Evolutionary conservation across 331 rosid species (phyloP).

Genomic region (Malus hybrid): DNA sequence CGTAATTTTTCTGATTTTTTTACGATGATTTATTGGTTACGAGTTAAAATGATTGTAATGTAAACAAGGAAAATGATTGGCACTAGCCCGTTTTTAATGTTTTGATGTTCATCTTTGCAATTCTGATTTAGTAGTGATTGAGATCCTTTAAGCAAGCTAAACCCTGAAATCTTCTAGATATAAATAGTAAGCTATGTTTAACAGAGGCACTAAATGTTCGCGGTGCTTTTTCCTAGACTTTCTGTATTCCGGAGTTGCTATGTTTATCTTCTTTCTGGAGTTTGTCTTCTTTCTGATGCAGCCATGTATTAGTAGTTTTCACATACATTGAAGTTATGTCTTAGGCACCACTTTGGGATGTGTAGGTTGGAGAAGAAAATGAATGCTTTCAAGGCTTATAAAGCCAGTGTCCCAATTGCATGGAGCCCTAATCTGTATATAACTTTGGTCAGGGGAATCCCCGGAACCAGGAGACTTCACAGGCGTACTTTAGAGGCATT

Average conservation of each 20-base stretch:
- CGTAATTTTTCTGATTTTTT: neutral
- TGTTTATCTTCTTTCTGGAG: neutral
- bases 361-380: conserved; percentile 47
- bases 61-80: neutral
- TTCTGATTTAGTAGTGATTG: neutral
- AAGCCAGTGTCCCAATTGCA: conserved; percentile 69
- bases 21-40: neutral
- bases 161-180: neutral
- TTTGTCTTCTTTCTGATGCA: neutral
- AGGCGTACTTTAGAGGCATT: conserved; percentile 89
- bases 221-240: neutral
- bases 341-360: neutral
- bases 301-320: neutral
- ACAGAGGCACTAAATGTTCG: neutral
- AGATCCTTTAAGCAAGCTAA: neutral
- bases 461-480: conserved; percentile 87
- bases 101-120: neutral
- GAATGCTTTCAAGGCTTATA: conserved; percentile 89
- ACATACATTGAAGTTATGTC: neutral
- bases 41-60: neutral
- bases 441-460: conserved; percentile 89
- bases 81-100: neutral
- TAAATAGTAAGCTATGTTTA: neutral
- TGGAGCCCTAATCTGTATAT: conserved; percentile 82
- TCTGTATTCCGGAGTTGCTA: neutral